phyloP scores from a whole-genome alignment of 2,329 filamentous ascomycete genomes.

The Scorias spongiosa region DNA sequence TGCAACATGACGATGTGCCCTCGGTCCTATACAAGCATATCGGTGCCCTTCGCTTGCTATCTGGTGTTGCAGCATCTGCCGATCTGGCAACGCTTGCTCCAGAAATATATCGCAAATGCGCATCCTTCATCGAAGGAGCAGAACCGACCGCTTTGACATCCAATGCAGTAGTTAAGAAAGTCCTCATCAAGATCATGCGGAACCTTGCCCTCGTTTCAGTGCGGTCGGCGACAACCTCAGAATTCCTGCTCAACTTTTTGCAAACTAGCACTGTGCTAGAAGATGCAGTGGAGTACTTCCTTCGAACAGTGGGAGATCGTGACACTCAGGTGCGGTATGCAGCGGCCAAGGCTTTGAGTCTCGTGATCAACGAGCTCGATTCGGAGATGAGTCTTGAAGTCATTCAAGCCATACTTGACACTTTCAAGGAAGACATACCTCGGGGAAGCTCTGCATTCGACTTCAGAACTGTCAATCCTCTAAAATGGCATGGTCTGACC shows the following conservation, averaged over 20 bases:
- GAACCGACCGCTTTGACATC: conserved; percentile 44
- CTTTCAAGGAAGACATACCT: conserved; percentile 47
- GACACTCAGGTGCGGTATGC: conserved; percentile 84
- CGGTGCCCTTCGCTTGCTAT: conserved; percentile 65
- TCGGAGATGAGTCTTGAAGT: conserved; percentile 72
- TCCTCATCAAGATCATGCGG: conserved; percentile 70
- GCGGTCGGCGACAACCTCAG: conserved; percentile 18
- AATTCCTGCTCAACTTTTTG: conserved; percentile 13
- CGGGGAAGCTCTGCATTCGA: conserved; percentile 34
- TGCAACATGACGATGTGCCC: conserved; percentile 26
- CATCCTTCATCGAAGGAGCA: conserved; percentile 40
- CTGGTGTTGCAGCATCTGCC: conserved; percentile 55
- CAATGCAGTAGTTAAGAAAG: conserved; percentile 68
- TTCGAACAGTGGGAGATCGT: conserved; percentile 66
- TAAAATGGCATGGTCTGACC: conserved; percentile 85
- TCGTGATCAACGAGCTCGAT: conserved; percentile 68
- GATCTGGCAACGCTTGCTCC: conserved; percentile 55
- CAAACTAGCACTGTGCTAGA: conserved; percentile 42
- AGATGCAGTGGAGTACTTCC: conserved; percentile 63
- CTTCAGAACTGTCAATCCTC: conserved; percentile 59
- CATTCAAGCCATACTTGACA: conserved; percentile 68
- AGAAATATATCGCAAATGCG: conserved; percentile 49
- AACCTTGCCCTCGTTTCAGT: conserved; percentile 55
- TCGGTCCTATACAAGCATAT: conserved; percentile 58
- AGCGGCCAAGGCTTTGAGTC: conserved; percentile 81